Percentiles rank a stretch among this genome's conserved stretches.
These are phyloP conservation scores for Asterionellopsis glacialis DNA, from an alignment of 108 stramenopile genomes.

Conservation along the genomic window DNA sequence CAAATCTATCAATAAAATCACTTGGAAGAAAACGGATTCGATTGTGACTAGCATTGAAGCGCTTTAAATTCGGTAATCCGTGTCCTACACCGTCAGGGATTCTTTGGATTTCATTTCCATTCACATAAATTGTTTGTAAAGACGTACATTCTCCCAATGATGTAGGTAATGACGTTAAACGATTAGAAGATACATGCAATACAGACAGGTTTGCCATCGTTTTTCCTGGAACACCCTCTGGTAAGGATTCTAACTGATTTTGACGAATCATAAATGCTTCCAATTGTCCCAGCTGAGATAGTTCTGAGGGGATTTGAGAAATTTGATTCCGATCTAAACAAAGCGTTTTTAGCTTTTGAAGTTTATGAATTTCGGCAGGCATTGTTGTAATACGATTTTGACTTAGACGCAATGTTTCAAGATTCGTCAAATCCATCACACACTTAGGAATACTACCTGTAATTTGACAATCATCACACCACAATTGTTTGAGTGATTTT, in stretches of 20 bases:
- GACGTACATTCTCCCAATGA: slow-evolving; percentile 15
- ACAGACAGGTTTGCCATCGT: slow-evolving; percentile 18
- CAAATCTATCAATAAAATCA: slow-evolving; percentile 32
- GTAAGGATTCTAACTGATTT: slow-evolving; percentile 28
- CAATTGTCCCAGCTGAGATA: slow-evolving; percentile 26
- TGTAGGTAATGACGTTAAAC: slow-evolving; percentile 26
- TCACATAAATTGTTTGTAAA: slow-evolving; percentile 44
- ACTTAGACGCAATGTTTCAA: slow-evolving; percentile 39
- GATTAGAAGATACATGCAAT: slow-evolving; percentile 57
- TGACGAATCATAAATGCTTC: slow-evolving; percentile 28
- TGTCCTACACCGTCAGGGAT: slow-evolving; percentile 33
- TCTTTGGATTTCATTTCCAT: slow-evolving; percentile 33
- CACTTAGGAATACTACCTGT: slow-evolving; percentile 31
- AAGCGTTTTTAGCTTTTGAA: slow-evolving; percentile 26
- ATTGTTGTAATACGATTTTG: slow-evolving; percentile 43
- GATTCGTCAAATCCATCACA: slow-evolving; percentile 23
- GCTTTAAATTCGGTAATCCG: slow-evolving; percentile 18
- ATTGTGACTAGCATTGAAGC: slow-evolving; percentile 48
- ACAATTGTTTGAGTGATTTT: slow-evolving; percentile 42
- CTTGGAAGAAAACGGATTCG: slow-evolving; percentile 18
- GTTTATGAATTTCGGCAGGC: slow-evolving; percentile 3
- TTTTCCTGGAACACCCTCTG: slow-evolving; percentile 22
- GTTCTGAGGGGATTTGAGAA: slow-evolving; percentile 19
- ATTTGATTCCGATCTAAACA: slow-evolving; percentile 55
- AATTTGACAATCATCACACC: slow-evolving; percentile 61